These are phyloP conservation scores for Phytophthora cactorum DNA, from an alignment of 352 stramenopile species.

Conservation along the genomic window DNA sequence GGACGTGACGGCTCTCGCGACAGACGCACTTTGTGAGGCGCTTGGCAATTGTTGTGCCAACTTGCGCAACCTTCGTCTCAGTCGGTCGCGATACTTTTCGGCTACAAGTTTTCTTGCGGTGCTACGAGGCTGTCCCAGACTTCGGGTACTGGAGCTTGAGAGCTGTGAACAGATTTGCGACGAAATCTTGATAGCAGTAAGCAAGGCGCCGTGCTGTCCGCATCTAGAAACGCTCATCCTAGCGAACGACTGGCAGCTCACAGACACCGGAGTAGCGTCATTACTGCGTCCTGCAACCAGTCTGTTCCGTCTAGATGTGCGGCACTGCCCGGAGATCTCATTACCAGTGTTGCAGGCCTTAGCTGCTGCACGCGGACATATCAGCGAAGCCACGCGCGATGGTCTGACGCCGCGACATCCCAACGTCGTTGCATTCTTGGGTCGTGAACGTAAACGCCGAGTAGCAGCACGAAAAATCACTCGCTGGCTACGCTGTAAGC, in stretches of 20 bases:
- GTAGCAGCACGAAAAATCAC: conserved; percentile 46
- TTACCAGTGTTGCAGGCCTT: conserved; percentile 44
- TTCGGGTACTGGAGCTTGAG: conserved; percentile 66
- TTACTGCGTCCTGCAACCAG: conserved; percentile 31
- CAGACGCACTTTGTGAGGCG: conserved; percentile 58
- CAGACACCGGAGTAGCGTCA: conserved; percentile 49
- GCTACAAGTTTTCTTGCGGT: conserved; percentile 59
- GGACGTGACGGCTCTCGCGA: conserved; percentile 65
- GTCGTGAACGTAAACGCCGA: conserved; percentile 33
- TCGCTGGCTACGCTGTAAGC: conserved; percentile 47
- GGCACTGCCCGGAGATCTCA: conserved; percentile 72
- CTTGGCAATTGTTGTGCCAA: conserved; percentile 42
- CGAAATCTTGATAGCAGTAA: conserved; percentile 41
- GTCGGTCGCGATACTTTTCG: conserved; percentile 79
- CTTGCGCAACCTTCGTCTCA: conserved; percentile 59
- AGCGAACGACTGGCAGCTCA: conserved; percentile 78
- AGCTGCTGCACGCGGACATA: conserved; percentile 40
- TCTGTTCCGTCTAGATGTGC: conserved; percentile 56
- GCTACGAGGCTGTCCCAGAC: conserved; percentile 34
- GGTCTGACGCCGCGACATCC: conserved; percentile 58
- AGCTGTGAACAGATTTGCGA: conserved; percentile 80
- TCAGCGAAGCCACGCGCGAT: conserved; percentile 43
- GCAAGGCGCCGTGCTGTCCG: conserved; percentile 28
- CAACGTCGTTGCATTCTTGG: conserved; percentile 55
- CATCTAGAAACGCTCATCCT: conserved; percentile 61